phyloP scores from a whole-genome alignment of 2,329 filamentous ascomycete genomes.

The Epicoccum sorghinum region DNA sequence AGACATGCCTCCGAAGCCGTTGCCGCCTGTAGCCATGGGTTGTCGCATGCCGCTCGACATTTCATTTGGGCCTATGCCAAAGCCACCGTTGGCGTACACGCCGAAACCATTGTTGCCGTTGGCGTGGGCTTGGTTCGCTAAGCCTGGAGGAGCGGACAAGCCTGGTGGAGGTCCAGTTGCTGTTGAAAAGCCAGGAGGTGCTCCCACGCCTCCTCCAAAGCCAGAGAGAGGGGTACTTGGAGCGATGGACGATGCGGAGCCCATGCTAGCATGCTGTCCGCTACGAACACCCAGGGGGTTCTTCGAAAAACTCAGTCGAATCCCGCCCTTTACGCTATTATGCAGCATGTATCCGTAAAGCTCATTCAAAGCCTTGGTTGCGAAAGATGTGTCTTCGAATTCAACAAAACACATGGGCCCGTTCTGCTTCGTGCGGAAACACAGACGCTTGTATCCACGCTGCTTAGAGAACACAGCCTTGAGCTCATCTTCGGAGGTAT shows the following conservation, averaged over 20 bases:
- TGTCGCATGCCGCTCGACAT: slow-evolving; percentile 44
- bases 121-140: slow-evolving; percentile 52
- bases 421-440: slow-evolving; percentile 92
- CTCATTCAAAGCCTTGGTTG: slow-evolving; percentile 88
- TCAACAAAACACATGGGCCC: slow-evolving; percentile 99
- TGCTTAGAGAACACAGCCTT: slow-evolving; percentile 93
- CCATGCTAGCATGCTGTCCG: slow-evolving; percentile 66
- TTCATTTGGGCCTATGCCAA: slow-evolving; percentile 43
- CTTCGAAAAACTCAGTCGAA: slow-evolving; percentile 95
- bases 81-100: slow-evolving; percentile 47
- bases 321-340: slow-evolving; percentile 93
- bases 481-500: slow-evolving; percentile 93
- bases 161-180: slow-evolving; percentile 82
- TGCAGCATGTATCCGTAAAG: slow-evolving; percentile 86
- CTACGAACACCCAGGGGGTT: slow-evolving; percentile 93
- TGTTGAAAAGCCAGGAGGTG: slow-evolving; percentile 65
- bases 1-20: slow-evolving; percentile 39
- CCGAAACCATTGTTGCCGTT: slow-evolving; percentile 42
- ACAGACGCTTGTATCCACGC: slow-evolving; percentile 92
- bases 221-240: slow-evolving; percentile 61
- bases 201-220: slow-evolving; percentile 63
- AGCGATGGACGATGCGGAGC: slow-evolving; percentile 56
- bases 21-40: slow-evolving; percentile 42
- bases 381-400: slow-evolving; percentile 91
- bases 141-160: slow-evolving; percentile 74